phyloP scores from a whole-genome alignment of 1,284 basidiomycete genomes.

The Ceratorhiza oryzae-sativae region DNA sequence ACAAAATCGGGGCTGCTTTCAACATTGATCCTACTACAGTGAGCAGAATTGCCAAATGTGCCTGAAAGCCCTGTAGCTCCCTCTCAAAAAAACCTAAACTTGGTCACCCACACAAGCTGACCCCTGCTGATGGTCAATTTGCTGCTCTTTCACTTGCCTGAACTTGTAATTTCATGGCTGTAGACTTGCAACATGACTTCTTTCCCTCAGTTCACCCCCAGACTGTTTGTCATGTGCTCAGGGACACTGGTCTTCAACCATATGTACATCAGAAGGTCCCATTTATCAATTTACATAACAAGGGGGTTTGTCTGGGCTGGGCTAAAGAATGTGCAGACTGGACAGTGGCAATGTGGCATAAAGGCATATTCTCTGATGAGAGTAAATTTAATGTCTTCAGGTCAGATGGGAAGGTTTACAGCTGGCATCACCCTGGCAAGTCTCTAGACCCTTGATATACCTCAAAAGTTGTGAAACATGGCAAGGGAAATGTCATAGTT shows the following conservation, averaged over 20 bases:
- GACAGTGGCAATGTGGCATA: background rate
- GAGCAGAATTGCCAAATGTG: background rate
- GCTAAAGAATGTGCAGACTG: background rate
- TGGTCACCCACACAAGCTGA: background rate
- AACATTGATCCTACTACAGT: conserved; percentile 4
- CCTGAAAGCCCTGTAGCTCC: background rate
- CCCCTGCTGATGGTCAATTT: conserved; percentile 15
- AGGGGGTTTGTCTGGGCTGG: background rate
- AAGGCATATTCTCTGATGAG: conserved; percentile 32
- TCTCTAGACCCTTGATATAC: background rate
- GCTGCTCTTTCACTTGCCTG: background rate
- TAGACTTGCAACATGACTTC: conserved; percentile 10
- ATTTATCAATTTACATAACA: background rate
- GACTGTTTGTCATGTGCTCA: background rate
- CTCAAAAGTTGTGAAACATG: background rate
- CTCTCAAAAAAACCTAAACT: background rate
- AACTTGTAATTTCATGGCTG: background rate
- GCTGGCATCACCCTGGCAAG: background rate
- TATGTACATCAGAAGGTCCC: background rate
- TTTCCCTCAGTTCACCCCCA: background rate
- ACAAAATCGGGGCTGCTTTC: background rate
- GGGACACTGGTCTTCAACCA: background rate
- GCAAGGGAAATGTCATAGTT: background rate
- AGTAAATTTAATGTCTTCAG: conserved; percentile 21
- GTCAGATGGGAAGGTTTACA: background rate